These are phyloP conservation scores for Taiwanofungus camphoratus DNA, from an alignment of 1,284 basidiomycete species.

Conservation along the genomic window DNA sequence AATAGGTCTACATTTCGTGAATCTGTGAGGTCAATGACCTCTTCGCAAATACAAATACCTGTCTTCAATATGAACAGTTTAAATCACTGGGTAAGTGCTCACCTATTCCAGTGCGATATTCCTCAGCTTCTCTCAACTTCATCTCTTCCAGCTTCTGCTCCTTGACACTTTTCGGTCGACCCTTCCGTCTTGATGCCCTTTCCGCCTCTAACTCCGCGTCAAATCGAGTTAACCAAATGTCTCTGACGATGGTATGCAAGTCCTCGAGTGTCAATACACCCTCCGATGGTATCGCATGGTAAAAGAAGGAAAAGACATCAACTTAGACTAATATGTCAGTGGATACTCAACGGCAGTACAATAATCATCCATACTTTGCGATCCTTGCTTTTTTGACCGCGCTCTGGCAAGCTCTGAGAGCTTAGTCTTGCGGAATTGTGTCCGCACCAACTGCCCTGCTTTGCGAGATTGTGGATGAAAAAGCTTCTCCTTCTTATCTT, in stretches of 20 bases:
- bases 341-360: background rate
- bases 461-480: conserved; percentile 79
- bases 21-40: conserved; percentile 83
- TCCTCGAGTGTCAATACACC: conserved; percentile 61
- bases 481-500: conserved; percentile 63
- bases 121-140: conserved; percentile 61
- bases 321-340: conserved; percentile 33
- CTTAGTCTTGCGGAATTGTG: conserved; percentile 68
- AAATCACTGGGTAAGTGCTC: conserved; percentile 25
- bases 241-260: conserved; percentile 60
- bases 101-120: conserved; percentile 85
- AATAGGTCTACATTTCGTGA: conserved; percentile 67
- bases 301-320: conserved; percentile 78
- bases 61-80: conserved; percentile 1
- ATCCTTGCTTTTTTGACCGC: conserved; percentile 49
- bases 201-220: conserved; percentile 68
- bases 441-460: conserved; percentile 74
- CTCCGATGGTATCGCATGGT: conserved; percentile 62
- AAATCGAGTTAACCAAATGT: conserved; percentile 72
- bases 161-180: conserved; percentile 71
- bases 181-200: conserved; percentile 58
- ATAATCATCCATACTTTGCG: conserved; percentile 39
- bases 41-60: conserved; percentile 31
- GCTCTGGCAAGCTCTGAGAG: conserved; percentile 52
- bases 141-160: conserved; percentile 71